Percentiles rank a stretch among this genome's conserved stretches.
Evolutionary conservation across 2,329 filamentous ascomycete genomes (phyloP).

Genomic region (Aspergillus bombycis): DNA sequence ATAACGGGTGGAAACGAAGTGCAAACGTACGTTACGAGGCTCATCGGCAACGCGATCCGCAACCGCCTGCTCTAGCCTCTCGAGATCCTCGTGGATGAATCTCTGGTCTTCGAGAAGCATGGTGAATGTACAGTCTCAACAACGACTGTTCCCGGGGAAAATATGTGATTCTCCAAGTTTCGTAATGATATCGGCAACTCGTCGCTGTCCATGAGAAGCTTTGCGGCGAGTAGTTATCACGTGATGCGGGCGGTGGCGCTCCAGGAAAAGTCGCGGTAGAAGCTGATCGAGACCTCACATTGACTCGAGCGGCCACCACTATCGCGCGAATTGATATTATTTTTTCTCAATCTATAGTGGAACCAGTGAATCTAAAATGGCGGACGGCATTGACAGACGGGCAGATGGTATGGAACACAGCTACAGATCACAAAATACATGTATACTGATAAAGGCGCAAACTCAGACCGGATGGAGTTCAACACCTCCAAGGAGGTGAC

Average conservation of each 20-base stretch:
- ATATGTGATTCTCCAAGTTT: constrained; percentile 2
- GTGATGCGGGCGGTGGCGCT: constrained; percentile 25
- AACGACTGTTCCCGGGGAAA: background rate
- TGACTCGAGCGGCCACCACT: constrained; percentile 1
- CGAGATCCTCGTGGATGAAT: constrained; percentile 92
- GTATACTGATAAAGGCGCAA: constrained; percentile 30
- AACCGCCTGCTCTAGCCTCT: constrained; percentile 92
- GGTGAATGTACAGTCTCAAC: constrained; percentile 19
- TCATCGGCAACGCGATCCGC: constrained; percentile 87
- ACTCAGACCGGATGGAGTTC: constrained; percentile 88
- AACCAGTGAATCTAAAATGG: constrained; percentile 64
- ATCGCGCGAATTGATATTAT: constrained; percentile 16
- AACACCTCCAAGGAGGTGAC: constrained; percentile 97
- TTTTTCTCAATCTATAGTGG: constrained; percentile 8
- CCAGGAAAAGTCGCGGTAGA: constrained; percentile 29
- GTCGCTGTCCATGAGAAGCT: constrained; percentile 24
- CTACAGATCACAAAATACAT: constrained; percentile 7
- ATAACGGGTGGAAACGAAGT: constrained; percentile 5
- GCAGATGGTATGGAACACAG: constrained; percentile 61
- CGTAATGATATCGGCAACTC: constrained; percentile 8
- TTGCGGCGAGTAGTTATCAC: constrained; percentile 29
- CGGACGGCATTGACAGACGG: constrained; percentile 89
- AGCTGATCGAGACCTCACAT: constrained; percentile 11
- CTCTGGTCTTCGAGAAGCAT: constrained; percentile 93
- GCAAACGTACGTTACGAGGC: constrained; percentile 73